Evolutionary conservation across 495 filamentous ascomycete species (phyloP).

Genomic region (Aspergillus egyptiacus): DNA sequence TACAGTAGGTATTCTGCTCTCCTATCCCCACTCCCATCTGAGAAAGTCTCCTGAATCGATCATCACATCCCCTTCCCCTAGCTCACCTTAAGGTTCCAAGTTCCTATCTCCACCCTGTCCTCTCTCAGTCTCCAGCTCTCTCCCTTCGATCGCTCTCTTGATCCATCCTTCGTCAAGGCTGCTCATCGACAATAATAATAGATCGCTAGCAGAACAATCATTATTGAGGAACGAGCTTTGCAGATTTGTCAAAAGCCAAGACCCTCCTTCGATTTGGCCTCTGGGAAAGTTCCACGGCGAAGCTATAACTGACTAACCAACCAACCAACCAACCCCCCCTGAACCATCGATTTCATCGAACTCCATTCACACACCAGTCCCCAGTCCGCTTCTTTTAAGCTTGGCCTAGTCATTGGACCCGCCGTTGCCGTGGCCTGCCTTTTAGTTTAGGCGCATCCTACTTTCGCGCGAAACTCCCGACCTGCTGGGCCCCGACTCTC

Average conservation of each 20-base stretch:
- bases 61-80: too few species aligned
- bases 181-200: background rate
- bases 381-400: slow-evolving; percentile 24
- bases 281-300: slow-evolving; percentile 22
- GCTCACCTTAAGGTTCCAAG: too few species aligned
- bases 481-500: slow-evolving; percentile 25
- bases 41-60: too few species aligned
- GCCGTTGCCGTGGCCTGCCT: slow-evolving; percentile 27
- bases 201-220: background rate
- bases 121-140: too few species aligned
- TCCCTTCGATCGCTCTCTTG: too few species aligned
- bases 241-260: background rate
- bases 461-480: slow-evolving; percentile 27
- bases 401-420: slow-evolving; percentile 28
- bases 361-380: slow-evolving; percentile 1
- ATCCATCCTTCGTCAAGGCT: too few species aligned
- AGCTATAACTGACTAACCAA: too few species aligned
- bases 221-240: background rate
- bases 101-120: too few species aligned
- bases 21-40: too few species aligned
- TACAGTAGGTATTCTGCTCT: too few species aligned
- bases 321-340: too few species aligned
- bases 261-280: slow-evolving; percentile 14
- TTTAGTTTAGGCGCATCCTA: slow-evolving; percentile 22
- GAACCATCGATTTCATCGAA: slow-evolving; percentile 15